Evolutionary conservation across 768 basidiomycete species (phyloP).

Genomic region (Mycena olivaceomarginata): DNA sequence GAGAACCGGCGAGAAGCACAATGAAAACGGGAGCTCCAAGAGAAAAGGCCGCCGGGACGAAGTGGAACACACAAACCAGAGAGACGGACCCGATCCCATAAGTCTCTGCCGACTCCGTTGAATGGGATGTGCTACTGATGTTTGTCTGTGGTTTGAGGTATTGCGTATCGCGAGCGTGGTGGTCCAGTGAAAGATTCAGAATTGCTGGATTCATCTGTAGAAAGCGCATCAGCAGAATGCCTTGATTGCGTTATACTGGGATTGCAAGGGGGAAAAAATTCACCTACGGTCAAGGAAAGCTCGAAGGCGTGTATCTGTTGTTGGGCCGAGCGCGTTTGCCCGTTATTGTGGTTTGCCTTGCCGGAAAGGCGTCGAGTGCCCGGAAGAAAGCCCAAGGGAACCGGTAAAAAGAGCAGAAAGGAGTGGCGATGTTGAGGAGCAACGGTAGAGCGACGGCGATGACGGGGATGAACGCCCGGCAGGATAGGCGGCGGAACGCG

Average conservation of each 20-base stretch:
- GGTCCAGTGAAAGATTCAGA: conserved; percentile 11
- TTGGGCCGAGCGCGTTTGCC: neutral
- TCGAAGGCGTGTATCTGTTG: neutral
- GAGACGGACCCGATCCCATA: conserved; percentile 13
- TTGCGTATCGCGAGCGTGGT: conserved; percentile 10
- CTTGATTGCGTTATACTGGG: conserved; percentile 2
- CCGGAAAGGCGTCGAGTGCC: too few species aligned
- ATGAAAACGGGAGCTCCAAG: neutral
- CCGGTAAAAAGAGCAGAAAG: too few species aligned
- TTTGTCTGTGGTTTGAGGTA: conserved; percentile 8
- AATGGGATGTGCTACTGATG: neutral
- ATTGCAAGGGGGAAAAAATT: neutral
- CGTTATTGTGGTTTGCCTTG: neutral
- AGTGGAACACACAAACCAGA: conserved; percentile 5
- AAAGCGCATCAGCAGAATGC: conserved; percentile 3
- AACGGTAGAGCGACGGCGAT: too few species aligned
- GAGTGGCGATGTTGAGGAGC: too few species aligned
- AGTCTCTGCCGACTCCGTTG: conserved; percentile 1
- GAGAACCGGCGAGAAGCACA: neutral
- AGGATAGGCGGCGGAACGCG: too few species aligned
- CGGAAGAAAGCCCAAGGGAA: too few species aligned
- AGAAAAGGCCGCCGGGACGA: neutral
- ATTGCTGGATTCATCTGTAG: conserved; percentile 2
- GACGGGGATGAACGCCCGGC: too few species aligned
- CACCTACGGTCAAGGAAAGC: neutral